Evolutionary conservation across 2,329 filamentous ascomycete species (phyloP), one percentile per base, ranked within the genome.

Genomic region (Monilinia aucupariae): DNA sequence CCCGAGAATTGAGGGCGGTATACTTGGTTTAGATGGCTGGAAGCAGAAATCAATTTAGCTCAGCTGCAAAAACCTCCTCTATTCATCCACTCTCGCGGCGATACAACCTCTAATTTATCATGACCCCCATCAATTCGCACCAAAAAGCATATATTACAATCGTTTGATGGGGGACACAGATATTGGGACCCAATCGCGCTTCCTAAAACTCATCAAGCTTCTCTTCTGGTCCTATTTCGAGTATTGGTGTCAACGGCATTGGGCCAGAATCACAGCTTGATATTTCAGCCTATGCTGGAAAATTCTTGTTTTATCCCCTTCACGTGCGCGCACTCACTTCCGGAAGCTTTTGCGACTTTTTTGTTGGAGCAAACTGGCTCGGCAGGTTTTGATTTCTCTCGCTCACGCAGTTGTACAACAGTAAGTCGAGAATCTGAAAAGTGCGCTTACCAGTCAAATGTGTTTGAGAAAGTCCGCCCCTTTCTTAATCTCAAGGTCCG

Each of bases 1-100:
- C 73, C 77, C 83, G 1, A 69, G 71, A 34, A 78, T 78, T 25
- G 79, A 81, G 8, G 83, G 85, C 68, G 90, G 90, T 1, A 85
- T 94, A 47, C 69, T 92, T 56, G 89, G 86, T 7, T 79, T 81
- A 20, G 71, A 68, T 51, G 82, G 81, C 27, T 87, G 84, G 84
- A 72, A 50, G 25, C 68, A 49, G 9, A 13, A 47, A 47, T 6
- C 9, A 15, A 34, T 2, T 37, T 58, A 47, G 30, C 10, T 34
- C 15, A 8, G 20, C 27, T 13, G 8, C 15, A 0, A 15, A 47
- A 58, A 4, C 12, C 17, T n/a, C 7, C 17, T 45, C 9, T 45
- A 4, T 6, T 4, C 41, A 9, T n/a, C 20, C 5, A n/a, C 20
- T 22, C 20, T 45, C 41, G 3, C 8, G 41, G 20, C 41, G 20